phyloP scores from a whole-genome alignment of 805 yeast genomes.

The Yamadazyma endophytica region DNA sequence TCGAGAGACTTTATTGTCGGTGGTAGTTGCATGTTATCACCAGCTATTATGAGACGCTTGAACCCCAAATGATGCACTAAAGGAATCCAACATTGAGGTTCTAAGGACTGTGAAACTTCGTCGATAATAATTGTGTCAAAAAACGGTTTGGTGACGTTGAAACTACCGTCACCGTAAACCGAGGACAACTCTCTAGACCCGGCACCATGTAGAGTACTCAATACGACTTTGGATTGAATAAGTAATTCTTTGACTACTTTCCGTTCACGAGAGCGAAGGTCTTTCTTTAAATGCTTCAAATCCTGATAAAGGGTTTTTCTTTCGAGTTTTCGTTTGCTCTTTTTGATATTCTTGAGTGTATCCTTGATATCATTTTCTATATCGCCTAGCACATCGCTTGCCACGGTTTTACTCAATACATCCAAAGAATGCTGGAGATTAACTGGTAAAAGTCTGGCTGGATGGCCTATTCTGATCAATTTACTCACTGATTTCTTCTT shows the following conservation, averaged over 20 bases:
- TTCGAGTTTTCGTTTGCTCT: constrained; percentile 60
- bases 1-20: constrained; percentile 72
- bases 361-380: constrained; percentile 67
- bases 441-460: constrained; percentile 69
- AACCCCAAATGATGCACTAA: constrained; percentile 58
- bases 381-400: constrained; percentile 52
- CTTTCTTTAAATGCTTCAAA: constrained; percentile 65
- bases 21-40: constrained; percentile 89
- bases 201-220: constrained; percentile 85
- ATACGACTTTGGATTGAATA: constrained; percentile 59
- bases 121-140: constrained; percentile 87
- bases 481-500: constrained; percentile 15
- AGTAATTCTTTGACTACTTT: constrained; percentile 59
- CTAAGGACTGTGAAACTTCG: constrained; percentile 91
- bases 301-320: constrained; percentile 65
- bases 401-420: constrained; percentile 52
- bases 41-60: constrained; percentile 72
- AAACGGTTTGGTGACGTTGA: constrained; percentile 26
- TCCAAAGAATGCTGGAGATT: constrained; percentile 75
- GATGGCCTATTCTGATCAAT: constrained; percentile 87
- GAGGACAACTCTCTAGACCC: constrained; percentile 67
- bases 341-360: constrained; percentile 53
- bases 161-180: constrained; percentile 34
- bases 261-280: constrained; percentile 61
- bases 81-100: constrained; percentile 97